These are phyloP conservation scores for Heracleum sosnowskyi DNA, from an alignment of 129 eudicot species.

Conservation along the genomic window DNA sequence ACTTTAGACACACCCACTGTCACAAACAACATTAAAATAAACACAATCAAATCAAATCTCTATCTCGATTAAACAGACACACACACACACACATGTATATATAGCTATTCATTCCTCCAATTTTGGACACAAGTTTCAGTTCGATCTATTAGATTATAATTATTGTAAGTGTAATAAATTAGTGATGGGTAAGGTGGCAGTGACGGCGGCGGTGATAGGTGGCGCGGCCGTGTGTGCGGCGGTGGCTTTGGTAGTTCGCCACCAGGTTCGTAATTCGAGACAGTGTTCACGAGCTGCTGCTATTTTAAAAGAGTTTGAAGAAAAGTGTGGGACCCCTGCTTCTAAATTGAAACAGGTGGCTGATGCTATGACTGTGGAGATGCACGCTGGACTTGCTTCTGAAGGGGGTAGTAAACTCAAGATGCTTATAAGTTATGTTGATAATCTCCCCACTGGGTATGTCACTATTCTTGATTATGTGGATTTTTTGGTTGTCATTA, in stretches of 20 bases:
- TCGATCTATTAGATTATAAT: not conserved
- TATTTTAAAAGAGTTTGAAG: slow-evolving; percentile 61
- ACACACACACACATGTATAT: not conserved
- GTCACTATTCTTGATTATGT: not conserved
- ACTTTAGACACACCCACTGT: too few relatives aligned
- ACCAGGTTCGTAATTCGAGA: slow-evolving; percentile 30
- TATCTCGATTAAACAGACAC: too few relatives aligned
- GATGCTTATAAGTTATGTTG: slow-evolving; percentile 88
- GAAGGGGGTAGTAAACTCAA: slow-evolving; percentile 73
- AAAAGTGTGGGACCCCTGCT: slow-evolving; percentile 50
- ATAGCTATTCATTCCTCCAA: not conserved
- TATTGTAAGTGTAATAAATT: not conserved
- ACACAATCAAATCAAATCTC: not conserved
- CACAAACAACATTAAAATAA: too few relatives aligned
- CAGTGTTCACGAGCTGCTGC: slow-evolving; percentile 41
- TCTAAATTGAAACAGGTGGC: slow-evolving; percentile 50
- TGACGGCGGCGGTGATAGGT: slow-evolving; percentile 53
- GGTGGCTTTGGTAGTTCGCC: slow-evolving; percentile 47
- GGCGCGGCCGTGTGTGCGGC: slow-evolving; percentile 60
- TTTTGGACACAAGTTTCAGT: not conserved
- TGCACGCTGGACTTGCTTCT: slow-evolving; percentile 83
- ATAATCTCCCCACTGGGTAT: slow-evolving; percentile 83
- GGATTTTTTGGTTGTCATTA: not conserved
- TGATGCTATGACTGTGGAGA: slow-evolving; percentile 82
- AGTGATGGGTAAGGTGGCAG: slow-evolving; percentile 53